Conservation (phyloP, 148 eudicot genomes). For the Rhododendron williamsianum region DNA sequence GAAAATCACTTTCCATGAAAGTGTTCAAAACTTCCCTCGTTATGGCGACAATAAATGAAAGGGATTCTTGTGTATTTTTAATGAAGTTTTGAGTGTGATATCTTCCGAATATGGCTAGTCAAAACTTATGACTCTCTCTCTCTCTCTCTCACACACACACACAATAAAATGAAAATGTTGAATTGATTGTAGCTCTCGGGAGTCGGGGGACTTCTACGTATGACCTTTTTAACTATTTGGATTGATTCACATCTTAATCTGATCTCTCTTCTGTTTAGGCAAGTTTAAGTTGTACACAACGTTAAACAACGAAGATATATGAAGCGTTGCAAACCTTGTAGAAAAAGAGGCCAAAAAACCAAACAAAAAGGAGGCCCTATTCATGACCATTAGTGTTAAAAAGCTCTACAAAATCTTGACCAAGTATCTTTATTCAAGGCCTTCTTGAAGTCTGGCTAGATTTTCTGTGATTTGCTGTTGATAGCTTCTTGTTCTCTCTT, state of each 20-base stretch:
- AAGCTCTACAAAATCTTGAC: background rate
- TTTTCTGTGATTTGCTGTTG: background rate
- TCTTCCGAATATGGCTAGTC: background rate
- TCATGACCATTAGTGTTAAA: background rate
- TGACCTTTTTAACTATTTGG: background rate
- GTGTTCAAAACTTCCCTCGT: background rate
- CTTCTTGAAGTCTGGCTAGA: background rate
- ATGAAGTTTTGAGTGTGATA: background rate
- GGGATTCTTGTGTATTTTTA: background rate
- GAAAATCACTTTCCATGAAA: background rate
- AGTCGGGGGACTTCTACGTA: background rate
- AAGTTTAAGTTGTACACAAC: background rate
- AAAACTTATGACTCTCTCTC: background rate
- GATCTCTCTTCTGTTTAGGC: background rate
- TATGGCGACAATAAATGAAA: background rate
- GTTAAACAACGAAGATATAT: background rate
- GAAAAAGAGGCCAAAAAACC: background rate
- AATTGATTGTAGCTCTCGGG: background rate
- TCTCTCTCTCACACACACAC: background rate
- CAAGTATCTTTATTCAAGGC: background rate
- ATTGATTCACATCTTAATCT: background rate
- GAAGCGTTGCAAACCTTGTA: background rate
- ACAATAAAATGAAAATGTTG: background rate
- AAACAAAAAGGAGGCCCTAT: background rate
- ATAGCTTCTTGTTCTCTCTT: background rate